phyloP scores from a whole-genome alignment of 257 asterid genomes.

The Rauvolfia tetraphylla region DNA sequence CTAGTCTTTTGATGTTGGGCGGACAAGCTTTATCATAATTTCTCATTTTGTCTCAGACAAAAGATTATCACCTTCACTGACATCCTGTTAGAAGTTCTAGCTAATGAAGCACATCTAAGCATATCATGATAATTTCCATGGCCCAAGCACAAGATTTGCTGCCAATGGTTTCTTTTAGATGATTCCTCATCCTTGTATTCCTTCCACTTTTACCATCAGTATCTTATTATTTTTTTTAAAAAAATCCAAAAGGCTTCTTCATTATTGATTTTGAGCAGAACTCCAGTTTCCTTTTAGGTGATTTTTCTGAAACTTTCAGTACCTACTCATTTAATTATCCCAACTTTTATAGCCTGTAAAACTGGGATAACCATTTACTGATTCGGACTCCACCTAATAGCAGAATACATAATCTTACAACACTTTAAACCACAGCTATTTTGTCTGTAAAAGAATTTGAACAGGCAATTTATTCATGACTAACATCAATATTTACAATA shows the following conservation, averaged over 20 bases:
- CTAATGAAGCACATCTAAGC: neutral
- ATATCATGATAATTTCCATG: neutral
- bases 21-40: neutral
- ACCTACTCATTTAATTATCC: too few species aligned
- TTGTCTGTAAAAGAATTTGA: too few species aligned
- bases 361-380: neutral
- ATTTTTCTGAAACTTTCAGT: neutral
- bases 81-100: neutral
- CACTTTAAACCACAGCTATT: neutral
- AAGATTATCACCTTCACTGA: neutral
- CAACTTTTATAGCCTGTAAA: neutral
- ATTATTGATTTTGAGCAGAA: neutral
- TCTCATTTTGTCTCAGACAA: neutral
- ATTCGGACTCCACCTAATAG: neutral
- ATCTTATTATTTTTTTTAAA: too few species aligned
- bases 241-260: neutral
- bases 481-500: neutral
- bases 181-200: neutral
- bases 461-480: neutral
- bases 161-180: too few species aligned
- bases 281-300: neutral
- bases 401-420: neutral
- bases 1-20: neutral
- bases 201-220: neutral
- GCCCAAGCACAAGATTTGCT: too few species aligned